These are phyloP conservation scores for Solanum appendiculatum DNA, from an alignment of 257 asterid genomes.

Conservation along the genomic window DNA sequence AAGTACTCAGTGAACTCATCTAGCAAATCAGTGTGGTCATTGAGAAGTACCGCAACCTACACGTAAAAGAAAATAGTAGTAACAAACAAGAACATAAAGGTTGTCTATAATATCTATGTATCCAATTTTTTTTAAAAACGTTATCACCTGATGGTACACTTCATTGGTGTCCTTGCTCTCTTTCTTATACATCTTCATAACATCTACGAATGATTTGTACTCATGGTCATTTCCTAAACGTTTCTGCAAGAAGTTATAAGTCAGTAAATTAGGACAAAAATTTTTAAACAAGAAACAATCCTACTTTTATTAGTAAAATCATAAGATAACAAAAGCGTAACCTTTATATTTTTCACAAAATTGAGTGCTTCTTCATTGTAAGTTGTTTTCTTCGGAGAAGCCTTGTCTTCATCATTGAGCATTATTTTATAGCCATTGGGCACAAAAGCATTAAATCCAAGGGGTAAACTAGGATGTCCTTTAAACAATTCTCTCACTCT, in stretches of 20 bases:
- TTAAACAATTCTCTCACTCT: background rate
- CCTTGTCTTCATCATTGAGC: background rate
- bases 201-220: too few relatives aligned
- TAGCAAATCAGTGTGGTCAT: too few relatives aligned
- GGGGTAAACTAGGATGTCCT: background rate
- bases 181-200: too few relatives aligned
- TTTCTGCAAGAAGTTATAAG: too few relatives aligned
- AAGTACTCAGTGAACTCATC: too few relatives aligned
- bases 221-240: too few relatives aligned
- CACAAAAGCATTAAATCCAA: background rate
- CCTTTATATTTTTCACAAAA: background rate
- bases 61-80: too few relatives aligned
- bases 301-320: background rate
- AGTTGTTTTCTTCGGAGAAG: background rate
- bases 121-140: background rate
- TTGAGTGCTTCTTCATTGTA: background rate
- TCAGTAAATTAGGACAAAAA: background rate
- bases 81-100: too few relatives aligned
- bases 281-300: background rate
- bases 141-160: too few relatives aligned
- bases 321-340: too few relatives aligned
- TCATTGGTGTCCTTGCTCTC: too few relatives aligned
- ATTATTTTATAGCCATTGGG: background rate
- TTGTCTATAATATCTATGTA: background rate
- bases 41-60: too few relatives aligned